A percentile compares a stretch with the other conserved stretches of the same genome.
phyloP scores from a whole-genome alignment of 306 rosid species.

The Acmispon strigosus region DNA sequence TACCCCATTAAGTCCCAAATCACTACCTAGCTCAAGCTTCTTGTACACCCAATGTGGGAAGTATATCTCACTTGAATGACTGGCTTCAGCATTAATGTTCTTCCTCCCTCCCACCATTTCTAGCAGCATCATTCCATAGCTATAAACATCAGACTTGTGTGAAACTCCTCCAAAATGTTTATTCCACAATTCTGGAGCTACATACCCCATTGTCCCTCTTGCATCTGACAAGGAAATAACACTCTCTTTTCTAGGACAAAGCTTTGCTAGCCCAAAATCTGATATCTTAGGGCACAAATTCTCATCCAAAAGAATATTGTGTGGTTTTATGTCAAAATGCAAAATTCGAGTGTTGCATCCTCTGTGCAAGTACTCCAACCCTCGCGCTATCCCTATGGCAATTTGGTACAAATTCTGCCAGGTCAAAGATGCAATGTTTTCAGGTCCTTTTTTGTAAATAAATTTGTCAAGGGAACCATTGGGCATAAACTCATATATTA shows the following conservation, averaged over 20 bases:
- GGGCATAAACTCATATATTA: slow-evolving; percentile 20
- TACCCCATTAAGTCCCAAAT: not conserved
- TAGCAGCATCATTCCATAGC: slow-evolving; percentile 41
- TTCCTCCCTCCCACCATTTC: slow-evolving; percentile 39
- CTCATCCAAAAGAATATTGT: slow-evolving; percentile 38
- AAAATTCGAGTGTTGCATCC: slow-evolving; percentile 42
- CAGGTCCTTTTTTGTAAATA: not conserved
- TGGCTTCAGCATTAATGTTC: not conserved
- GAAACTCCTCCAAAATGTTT: slow-evolving; percentile 36
- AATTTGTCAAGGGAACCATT: slow-evolving; percentile 24
- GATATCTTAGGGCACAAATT: slow-evolving; percentile 32
- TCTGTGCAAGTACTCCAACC: slow-evolving; percentile 34
- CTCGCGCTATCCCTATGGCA: slow-evolving; percentile 30
- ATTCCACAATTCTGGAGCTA: slow-evolving; percentile 36
- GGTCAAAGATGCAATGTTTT: not conserved
- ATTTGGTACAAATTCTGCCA: slow-evolving; percentile 5
- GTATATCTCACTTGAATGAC: not conserved
- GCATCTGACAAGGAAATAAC: slow-evolving; percentile 16
- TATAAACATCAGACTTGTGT: slow-evolving; percentile 35
- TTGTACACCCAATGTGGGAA: slow-evolving; percentile 26
- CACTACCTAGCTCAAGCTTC: not conserved
- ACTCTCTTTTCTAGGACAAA: slow-evolving; percentile 21
- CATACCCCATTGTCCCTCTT: slow-evolving; percentile 38
- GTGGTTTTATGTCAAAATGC: slow-evolving; percentile 49
- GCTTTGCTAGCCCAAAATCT: slow-evolving; percentile 41